These are phyloP conservation scores for Ehretia macrophylla DNA, from an alignment of 257 asterid species.

Conservation along the genomic window DNA sequence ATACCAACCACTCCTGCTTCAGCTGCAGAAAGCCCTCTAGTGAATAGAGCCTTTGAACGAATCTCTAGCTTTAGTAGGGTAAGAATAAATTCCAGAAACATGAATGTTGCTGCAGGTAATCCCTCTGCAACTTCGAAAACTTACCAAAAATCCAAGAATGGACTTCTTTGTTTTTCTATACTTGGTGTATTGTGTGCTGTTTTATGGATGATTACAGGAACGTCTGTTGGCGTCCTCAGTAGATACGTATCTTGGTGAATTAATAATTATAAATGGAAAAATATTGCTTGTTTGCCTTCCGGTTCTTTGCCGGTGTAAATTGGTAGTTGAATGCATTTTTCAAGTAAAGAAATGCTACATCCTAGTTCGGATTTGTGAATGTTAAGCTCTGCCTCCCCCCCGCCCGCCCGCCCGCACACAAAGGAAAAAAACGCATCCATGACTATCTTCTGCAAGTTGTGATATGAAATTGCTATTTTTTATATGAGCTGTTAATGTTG, in stretches of 20 bases:
- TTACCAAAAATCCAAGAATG: slow-evolving; percentile 37
- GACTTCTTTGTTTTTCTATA: slow-evolving; percentile 53
- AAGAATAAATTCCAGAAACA: slow-evolving; percentile 43
- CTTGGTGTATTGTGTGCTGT: slow-evolving; percentile 76
- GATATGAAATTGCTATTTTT: too few relatives aligned
- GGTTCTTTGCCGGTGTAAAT: slow-evolving; percentile 17
- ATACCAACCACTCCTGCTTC: slow-evolving; percentile 97
- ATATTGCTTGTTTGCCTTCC: slow-evolving; percentile 24
- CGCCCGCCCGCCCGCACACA: too few relatives aligned
- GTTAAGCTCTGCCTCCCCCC: too few relatives aligned
- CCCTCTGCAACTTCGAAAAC: slow-evolving; percentile 46
- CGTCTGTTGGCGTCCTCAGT: slow-evolving; percentile 19
- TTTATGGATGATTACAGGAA: slow-evolving; percentile 61
- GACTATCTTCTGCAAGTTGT: too few relatives aligned
- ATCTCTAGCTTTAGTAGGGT: slow-evolving; percentile 90
- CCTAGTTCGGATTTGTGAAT: not conserved
- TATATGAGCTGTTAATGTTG: too few relatives aligned
- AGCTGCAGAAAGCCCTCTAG: slow-evolving; percentile 84
- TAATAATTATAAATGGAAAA: slow-evolving; percentile 22
- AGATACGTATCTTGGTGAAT: slow-evolving; percentile 17
- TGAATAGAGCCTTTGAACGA: slow-evolving; percentile 71
- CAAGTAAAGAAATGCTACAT: not conserved
- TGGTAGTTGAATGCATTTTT: slow-evolving; percentile 17
- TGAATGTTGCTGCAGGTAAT: slow-evolving; percentile 52
- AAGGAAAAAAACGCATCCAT: too few relatives aligned